Conservation (phyloP, 495 filamentous ascomycete genomes). For the Glutinoglossum americanum region DNA sequence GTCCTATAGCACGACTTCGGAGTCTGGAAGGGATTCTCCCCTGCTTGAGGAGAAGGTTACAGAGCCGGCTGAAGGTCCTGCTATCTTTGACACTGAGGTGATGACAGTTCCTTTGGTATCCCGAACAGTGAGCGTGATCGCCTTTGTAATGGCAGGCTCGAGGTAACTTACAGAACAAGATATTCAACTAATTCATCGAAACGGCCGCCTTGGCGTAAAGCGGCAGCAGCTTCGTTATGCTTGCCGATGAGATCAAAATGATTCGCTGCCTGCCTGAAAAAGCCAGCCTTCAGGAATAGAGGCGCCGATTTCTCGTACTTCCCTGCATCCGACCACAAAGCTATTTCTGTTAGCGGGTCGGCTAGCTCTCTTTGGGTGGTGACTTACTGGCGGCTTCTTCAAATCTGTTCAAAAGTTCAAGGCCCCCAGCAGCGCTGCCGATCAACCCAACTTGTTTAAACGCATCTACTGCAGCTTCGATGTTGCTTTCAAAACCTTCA, state of each 20-base stretch:
- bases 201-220: slow-evolving; percentile 13
- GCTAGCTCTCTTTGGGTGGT: neutral
- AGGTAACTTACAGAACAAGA: slow-evolving; percentile 1
- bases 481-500: slow-evolving; percentile 7
- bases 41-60: slow-evolving; percentile 16
- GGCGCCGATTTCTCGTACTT: slow-evolving; percentile 9
- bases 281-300: slow-evolving; percentile 6
- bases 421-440: neutral
- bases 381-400: neutral
- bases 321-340: neutral
- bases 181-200: slow-evolving; percentile 14
- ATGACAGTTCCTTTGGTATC: neutral
- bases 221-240: slow-evolving; percentile 16
- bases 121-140: neutral
- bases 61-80: slow-evolving; percentile 2
- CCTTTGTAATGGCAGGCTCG: neutral
- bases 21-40: slow-evolving; percentile 8
- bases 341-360: neutral
- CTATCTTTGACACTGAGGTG: slow-evolving; percentile 2
- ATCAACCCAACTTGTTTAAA: neutral
- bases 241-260: slow-evolving; percentile 6
- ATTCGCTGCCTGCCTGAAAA: slow-evolving; percentile 8
- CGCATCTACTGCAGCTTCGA: slow-evolving; percentile 4
- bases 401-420: neutral
- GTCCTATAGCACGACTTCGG: slow-evolving; percentile 9